Base-by-base conservation (phyloP, 768 basidiomycete species). In the Hypsizygus marmoreus region DNA sequence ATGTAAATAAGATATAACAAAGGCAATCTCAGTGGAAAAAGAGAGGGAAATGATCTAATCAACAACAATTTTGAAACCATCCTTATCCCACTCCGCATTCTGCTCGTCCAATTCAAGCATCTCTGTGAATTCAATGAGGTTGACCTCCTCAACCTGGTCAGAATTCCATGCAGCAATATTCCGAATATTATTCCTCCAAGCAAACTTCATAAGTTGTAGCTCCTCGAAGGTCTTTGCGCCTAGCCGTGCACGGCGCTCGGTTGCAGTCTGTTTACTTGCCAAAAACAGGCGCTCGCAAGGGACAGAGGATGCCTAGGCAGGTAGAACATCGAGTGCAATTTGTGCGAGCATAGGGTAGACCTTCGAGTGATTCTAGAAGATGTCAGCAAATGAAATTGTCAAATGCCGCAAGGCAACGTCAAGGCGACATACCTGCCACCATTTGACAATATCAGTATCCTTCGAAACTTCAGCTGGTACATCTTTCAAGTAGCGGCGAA, bases 111-210 rank as follows among this genome's bases (percentile, higher is more conserved):
- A 14, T 14, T 8, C 24, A 4, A 44, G 16, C 20, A 33, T 14
- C 30, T 49, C 41, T 12, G 19, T 29, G 25, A 38, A 45, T 11
- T 37, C 14, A 16, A 24, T 24, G 0, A 49, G 40, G 33, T 43
- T 25, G 8, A 44, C 41, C 30, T 49, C 48, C 17, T 38, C 35
- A 25, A 44, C 17, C 13, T 40, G 19, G n/a, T 25, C 30, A 9
- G 40, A 43, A 38, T 49, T 49, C 26, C 30, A 49, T 91, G 91
- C 53, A 78, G 75, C 7, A 91, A 82, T 17, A 32, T 44, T 37
- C 1, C 20, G 7, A 12, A 44, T 33, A n/a, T 39, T 33, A 19
- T 38, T 16, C 4, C 34, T 3, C 54, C 54, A 47, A 16, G 34
- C 44, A 49, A 48, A 47, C 43, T 52, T 52, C 41, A 52, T 26